phyloP scores from a whole-genome alignment of 1,139 yeast species.

The Pichia sp. region DNA sequence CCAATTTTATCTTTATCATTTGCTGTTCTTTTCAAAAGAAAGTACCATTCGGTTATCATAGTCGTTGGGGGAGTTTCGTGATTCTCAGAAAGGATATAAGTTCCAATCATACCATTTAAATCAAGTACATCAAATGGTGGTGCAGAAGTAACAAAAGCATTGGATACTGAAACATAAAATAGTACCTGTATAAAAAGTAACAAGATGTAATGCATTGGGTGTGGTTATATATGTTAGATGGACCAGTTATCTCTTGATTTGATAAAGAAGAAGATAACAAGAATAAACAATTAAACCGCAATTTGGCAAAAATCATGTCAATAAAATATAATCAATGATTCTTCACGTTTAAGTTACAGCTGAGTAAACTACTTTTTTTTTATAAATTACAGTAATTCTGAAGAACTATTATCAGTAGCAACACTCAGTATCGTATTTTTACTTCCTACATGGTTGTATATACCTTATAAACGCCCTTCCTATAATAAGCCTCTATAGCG shows the following conservation, averaged over 20 bases:
- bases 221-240: not conserved
- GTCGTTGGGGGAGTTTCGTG: constrained; percentile 67
- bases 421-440: no score
- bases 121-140: constrained; percentile 4
- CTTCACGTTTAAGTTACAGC: no score
- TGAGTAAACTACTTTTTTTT: no score
- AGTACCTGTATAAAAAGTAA: not conserved
- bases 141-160: constrained; percentile 6
- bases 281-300: not conserved
- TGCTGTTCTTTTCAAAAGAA: constrained; percentile 40
- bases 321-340: no score
- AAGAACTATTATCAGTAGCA: not conserved
- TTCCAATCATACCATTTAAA: constrained; percentile 17
- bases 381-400: not conserved
- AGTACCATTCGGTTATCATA: constrained; percentile 56
- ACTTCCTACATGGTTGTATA: no score
- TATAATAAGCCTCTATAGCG: no score
- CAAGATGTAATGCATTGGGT: not conserved
- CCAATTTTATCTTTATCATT: constrained; percentile 27
- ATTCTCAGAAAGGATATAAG: constrained; percentile 14
- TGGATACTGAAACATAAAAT: not conserved
- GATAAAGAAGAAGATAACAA: not conserved
- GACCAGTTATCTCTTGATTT: not conserved
- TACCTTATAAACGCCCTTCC: no score
- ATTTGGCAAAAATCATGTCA: not conserved